Evolutionary conservation across 257 asterid genomes (phyloP).

Genomic region (Primulina eburnea): DNA sequence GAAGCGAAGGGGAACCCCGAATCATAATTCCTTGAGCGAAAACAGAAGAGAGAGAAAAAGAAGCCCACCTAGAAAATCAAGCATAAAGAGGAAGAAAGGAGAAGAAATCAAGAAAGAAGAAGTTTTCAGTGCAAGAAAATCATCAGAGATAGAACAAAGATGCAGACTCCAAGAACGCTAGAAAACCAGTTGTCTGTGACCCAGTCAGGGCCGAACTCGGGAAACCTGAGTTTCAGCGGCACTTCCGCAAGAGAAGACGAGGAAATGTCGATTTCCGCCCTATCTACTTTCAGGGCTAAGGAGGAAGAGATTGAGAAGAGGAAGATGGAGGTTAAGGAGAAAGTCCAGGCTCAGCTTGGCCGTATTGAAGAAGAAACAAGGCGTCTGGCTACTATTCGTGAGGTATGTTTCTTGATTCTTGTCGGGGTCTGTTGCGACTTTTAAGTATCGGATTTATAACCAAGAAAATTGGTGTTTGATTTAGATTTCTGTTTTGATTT

Average conservation of each 20-base stretch:
- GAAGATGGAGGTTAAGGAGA: conserved; percentile 87
- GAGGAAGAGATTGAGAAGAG: conserved; percentile 98
- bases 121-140: conserved; percentile 24
- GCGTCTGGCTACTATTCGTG: conserved; percentile 82
- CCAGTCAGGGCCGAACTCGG: conserved; percentile 78
- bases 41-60: conserved; percentile 39
- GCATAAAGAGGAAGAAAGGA: conserved; percentile 27
- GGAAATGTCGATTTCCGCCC: conserved; percentile 90
- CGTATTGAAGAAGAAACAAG: conserved; percentile 92
- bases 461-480: neutral
- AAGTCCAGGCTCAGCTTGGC: conserved; percentile 85
- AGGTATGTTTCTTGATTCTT: conserved; percentile 41
- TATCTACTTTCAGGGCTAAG: conserved; percentile 80
- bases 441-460: neutral
- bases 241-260: conserved; percentile 71
- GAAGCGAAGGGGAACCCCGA: too few relatives aligned
- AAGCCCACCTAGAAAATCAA: conserved; percentile 22
- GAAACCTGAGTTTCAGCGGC: conserved; percentile 79
- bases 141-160: conserved; percentile 31
- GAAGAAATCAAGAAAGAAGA: conserved; percentile 30
- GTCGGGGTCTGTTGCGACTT: neutral
- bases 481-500: neutral
- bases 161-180: conserved; percentile 60
- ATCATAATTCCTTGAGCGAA: conserved; percentile 49
- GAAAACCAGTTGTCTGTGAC: conserved; percentile 64